Percentiles rank a stretch among this genome's conserved stretches.
Evolutionary conservation across 371 early-diverging fungal species (phyloP).

Genomic region (Lichtheimia ornata): DNA sequence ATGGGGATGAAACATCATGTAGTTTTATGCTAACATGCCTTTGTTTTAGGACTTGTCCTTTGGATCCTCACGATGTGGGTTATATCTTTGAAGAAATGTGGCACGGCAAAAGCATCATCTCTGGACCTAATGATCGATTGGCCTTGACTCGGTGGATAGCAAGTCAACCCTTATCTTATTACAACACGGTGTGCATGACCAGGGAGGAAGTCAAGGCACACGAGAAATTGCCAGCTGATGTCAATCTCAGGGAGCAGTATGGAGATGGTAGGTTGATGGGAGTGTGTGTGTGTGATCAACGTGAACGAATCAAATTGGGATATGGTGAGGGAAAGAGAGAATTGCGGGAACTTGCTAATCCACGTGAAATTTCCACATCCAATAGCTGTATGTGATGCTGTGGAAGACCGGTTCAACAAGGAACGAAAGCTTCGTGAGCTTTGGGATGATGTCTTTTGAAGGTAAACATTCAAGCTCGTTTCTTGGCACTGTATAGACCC

Average conservation of each 20-base stretch:
- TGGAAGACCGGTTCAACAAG: conserved; percentile 5
- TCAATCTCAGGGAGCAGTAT: conserved; percentile 41
- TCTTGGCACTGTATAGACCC: no score
- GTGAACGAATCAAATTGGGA: no score
- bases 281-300: no score
- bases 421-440: background rate
- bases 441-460: conserved; percentile 7
- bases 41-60: conserved; percentile 40
- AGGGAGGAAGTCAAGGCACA: conserved; percentile 71
- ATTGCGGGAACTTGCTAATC: no score
- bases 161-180: conserved; percentile 60
- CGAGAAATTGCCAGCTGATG: conserved; percentile 40
- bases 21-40: background rate
- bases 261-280: conserved; percentile 26
- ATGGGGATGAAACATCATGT: background rate
- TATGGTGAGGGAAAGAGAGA: no score
- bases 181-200: conserved; percentile 86
- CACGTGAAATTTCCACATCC: background rate
- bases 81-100: conserved; percentile 91
- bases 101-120: conserved; percentile 78
- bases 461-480: no score
- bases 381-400: conserved; percentile 3
- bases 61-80: conserved; percentile 75
- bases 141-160: conserved; percentile 80
- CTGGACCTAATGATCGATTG: conserved; percentile 74